phyloP scores from a whole-genome alignment of 1,284 basidiomycete genomes.

The Cryptococcus sp. region DNA sequence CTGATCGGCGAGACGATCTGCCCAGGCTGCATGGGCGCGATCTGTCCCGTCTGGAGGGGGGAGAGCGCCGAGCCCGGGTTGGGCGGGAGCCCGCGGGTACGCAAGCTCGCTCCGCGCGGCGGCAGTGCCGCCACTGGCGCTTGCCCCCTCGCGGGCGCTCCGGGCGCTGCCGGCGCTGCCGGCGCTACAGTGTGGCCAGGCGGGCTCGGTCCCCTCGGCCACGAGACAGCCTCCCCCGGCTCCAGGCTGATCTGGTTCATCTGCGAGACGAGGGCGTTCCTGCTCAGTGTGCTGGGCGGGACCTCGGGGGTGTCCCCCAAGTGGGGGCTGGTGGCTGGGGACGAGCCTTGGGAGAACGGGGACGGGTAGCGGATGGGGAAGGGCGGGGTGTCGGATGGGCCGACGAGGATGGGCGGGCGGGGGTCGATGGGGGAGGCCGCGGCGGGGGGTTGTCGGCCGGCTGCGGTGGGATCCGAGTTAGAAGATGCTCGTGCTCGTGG shows the following conservation, averaged over 20 bases:
- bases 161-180: not conserved
- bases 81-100: constrained; percentile 4
- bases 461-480: constrained; percentile 4
- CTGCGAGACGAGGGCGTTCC: constrained; percentile 29
- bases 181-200: constrained; percentile 9
- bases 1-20: no score
- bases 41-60: not conserved
- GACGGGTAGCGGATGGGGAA: constrained; percentile 35
- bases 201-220: constrained; percentile 29
- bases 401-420: constrained; percentile 26
- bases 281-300: constrained; percentile 26
- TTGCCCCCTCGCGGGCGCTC: constrained; percentile 5
- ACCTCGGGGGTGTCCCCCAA: constrained; percentile 18
- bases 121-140: constrained; percentile 23
- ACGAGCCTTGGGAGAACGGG: constrained; percentile 28
- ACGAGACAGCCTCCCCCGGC: constrained; percentile 33
- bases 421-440: constrained; percentile 17
- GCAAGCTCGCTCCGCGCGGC: constrained; percentile 34
- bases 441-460: constrained; percentile 13
- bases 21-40: no score
- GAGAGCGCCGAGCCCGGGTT: no score
- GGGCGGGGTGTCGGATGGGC: constrained; percentile 16
- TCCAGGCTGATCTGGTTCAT: constrained; percentile 34
- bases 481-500: no score
- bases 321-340: constrained; percentile 25